Conservation (phyloP, 306 rosid genomes). For the Arachis hypogaea region DNA sequence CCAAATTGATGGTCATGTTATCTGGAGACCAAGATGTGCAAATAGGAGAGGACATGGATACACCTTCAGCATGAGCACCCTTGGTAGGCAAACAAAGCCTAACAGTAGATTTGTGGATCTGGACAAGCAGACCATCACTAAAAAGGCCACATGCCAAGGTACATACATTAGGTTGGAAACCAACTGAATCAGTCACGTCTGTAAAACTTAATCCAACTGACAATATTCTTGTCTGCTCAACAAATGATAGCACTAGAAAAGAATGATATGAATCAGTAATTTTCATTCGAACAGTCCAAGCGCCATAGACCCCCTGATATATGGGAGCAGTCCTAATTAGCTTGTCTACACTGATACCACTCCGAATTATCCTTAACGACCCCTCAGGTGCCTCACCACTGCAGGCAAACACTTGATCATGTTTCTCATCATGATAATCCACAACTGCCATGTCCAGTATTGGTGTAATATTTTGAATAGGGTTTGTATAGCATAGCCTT, state of each 20-base stretch:
- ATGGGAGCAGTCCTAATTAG: slow-evolving; percentile 75
- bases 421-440: slow-evolving; percentile 86
- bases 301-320: slow-evolving; percentile 87
- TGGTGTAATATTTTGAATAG: slow-evolving; percentile 88
- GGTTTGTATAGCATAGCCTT: slow-evolving; percentile 62
- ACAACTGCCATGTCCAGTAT: slow-evolving; percentile 83
- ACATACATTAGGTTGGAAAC: slow-evolving; percentile 85
- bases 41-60: slow-evolving; percentile 71
- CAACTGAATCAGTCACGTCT: slow-evolving; percentile 94
- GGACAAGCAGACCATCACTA: slow-evolving; percentile 78
- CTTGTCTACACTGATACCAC: slow-evolving; percentile 84
- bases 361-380: slow-evolving; percentile 83
- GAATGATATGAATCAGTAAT: slow-evolving; percentile 73
- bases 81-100: slow-evolving; percentile 89
- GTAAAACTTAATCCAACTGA: slow-evolving; percentile 94
- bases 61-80: slow-evolving; percentile 79
- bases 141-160: slow-evolving; percentile 90
- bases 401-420: slow-evolving; percentile 91
- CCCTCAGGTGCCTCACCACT: slow-evolving; percentile 96
- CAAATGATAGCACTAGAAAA: slow-evolving; percentile 87
- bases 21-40: slow-evolving; percentile 81
- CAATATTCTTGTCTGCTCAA: slow-evolving; percentile 92
- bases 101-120: slow-evolving; percentile 78
- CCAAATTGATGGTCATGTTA: slow-evolving; percentile 75
- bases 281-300: slow-evolving; percentile 88